phyloP scores from a whole-genome alignment of 1,284 basidiomycete species.

The Neonothopanus nambi region DNA sequence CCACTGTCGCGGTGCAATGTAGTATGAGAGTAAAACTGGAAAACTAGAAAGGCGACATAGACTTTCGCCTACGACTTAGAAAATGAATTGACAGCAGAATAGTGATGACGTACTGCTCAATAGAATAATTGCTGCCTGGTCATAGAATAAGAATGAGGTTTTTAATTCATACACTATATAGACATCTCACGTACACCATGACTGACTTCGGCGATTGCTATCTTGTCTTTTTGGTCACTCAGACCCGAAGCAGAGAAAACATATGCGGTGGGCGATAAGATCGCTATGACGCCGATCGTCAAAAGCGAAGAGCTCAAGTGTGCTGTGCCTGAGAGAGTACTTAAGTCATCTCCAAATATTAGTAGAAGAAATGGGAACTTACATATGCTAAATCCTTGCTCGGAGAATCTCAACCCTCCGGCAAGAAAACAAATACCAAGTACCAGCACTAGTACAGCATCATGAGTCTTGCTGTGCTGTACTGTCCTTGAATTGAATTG shows the following conservation, averaged over 20 bases:
- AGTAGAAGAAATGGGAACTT: background rate
- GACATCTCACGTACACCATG: background rate
- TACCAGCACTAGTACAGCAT: constrained; percentile 4
- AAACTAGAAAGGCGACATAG: constrained; percentile 76
- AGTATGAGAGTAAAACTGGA: constrained; percentile 87
- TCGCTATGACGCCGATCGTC: constrained; percentile 1
- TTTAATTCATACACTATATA: background rate
- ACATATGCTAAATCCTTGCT: constrained; percentile 6
- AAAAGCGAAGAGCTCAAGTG: constrained; percentile 8
- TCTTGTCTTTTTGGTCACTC: constrained; percentile 1
- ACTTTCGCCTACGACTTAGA: constrained; percentile 38
- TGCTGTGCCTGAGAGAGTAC: background rate
- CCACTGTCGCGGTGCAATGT: constrained; percentile 62
- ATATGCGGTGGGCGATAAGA: constrained; percentile 7
- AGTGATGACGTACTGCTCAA: constrained; percentile 60
- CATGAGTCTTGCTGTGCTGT: background rate
- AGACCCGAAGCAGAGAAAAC: background rate
- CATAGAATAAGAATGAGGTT: constrained; percentile 7
- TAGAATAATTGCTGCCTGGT: constrained; percentile 74
- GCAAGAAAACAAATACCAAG: constrained; percentile 3
- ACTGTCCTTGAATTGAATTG: background rate
- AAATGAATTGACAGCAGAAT: background rate
- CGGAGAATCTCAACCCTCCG: constrained; percentile 2
- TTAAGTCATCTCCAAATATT: background rate
- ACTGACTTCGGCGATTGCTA: background rate